Evolutionary conservation across 495 filamentous ascomycete species (phyloP).

Genomic region (Staphylotrichum tortipilum): DNA sequence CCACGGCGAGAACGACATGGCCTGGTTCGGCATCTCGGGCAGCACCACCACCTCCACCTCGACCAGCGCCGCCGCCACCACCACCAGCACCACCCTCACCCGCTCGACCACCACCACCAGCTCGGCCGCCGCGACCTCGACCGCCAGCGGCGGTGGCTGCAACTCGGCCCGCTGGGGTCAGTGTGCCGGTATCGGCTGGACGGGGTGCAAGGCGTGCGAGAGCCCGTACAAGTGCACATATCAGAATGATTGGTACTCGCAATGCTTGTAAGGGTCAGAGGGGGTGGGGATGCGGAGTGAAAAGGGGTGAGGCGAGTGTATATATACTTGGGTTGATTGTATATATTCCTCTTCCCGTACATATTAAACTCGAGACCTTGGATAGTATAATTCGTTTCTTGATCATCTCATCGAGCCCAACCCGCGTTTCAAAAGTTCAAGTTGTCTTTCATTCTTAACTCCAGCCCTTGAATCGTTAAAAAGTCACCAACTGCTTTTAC

Average conservation of each 20-base stretch:
- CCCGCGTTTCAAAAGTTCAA: too few species aligned
- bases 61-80: not conserved
- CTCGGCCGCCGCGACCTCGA: constrained; percentile 19
- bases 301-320: not conserved
- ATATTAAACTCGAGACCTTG: too few species aligned
- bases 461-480: too few species aligned
- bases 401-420: too few species aligned
- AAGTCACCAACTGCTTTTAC: too few species aligned
- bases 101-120: constrained; percentile 4
- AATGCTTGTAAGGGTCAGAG: constrained; percentile 23
- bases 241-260: constrained; percentile 27
- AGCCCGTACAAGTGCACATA: constrained; percentile 23
- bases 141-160: constrained; percentile 27
- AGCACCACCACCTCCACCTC: not conserved
- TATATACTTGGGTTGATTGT: too few species aligned
- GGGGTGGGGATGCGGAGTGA: not conserved
- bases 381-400: too few species aligned
- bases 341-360: too few species aligned
- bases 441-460: too few species aligned
- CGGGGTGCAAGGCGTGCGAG: constrained; percentile 31
- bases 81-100: not conserved
- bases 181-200: constrained; percentile 40
- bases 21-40: constrained; percentile 28
- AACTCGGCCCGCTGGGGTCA: constrained; percentile 26
- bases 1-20: constrained; percentile 24